Percentiles rank a stretch among this genome's conserved stretches.
Evolutionary conservation across 1,284 basidiomycete species (phyloP).

Genomic region (Cryptococcus depauperatus): DNA sequence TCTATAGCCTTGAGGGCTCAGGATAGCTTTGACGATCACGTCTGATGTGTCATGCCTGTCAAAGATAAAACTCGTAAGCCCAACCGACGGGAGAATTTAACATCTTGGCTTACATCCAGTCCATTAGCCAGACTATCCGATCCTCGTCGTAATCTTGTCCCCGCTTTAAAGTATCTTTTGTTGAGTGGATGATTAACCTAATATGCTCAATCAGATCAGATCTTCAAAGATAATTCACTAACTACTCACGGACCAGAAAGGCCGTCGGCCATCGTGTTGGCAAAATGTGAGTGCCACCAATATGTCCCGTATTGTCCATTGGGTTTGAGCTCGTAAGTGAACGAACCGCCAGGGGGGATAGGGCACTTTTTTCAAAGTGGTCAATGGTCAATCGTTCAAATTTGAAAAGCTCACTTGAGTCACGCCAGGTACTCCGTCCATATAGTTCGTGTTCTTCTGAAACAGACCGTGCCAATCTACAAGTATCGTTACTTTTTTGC

Average conservation of each 20-base stretch:
- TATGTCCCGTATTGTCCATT: slow-evolving; percentile 25
- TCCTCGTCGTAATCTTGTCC: slow-evolving; percentile 24
- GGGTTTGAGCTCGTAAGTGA: slow-evolving; percentile 47
- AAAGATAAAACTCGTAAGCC: not conserved
- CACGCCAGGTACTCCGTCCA: slow-evolving; percentile 32
- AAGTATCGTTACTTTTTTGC: not conserved
- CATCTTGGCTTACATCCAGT: slow-evolving; percentile 36
- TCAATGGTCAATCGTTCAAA: not conserved
- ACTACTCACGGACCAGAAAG: slow-evolving; percentile 19
- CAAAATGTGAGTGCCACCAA: slow-evolving; percentile 34
- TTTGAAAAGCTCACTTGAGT: slow-evolving; percentile 17
- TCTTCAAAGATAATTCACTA: not conserved
- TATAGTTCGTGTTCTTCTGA: slow-evolving; percentile 21
- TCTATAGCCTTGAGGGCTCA: slow-evolving; percentile 10
- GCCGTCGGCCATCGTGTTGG: slow-evolving; percentile 28
- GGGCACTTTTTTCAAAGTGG: slow-evolving; percentile 43
- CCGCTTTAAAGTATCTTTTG: slow-evolving; percentile 15
- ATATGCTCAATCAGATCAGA: not conserved
- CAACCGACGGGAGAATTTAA: not conserved
- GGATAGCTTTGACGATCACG: slow-evolving; percentile 18
- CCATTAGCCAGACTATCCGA: slow-evolving; percentile 17
- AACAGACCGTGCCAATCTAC: slow-evolving; percentile 34
- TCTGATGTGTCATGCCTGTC: slow-evolving; percentile 22
- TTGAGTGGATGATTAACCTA: slow-evolving; percentile 25
- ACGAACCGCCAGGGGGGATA: slow-evolving; percentile 46